phyloP scores from a whole-genome alignment of 768 basidiomycete genomes.

The Amanita phalloides region DNA sequence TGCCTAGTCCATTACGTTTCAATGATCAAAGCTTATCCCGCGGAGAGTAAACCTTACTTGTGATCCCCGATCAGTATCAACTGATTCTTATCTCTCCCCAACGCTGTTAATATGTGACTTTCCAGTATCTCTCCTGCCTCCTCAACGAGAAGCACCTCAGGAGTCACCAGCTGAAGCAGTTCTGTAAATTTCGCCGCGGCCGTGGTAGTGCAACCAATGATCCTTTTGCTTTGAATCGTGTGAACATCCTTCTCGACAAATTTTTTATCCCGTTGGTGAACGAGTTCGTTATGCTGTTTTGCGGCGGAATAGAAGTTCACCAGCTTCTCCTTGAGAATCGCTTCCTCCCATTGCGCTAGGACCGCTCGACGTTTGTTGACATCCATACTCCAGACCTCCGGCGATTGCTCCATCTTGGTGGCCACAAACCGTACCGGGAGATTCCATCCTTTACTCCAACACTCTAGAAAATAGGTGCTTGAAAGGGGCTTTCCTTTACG shows the following conservation, averaged over 20 bases:
- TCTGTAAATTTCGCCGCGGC: constrained; percentile 51
- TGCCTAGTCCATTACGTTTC: constrained; percentile 30
- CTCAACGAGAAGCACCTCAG: constrained; percentile 52
- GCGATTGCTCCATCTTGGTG: constrained; percentile 16
- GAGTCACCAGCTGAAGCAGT: constrained; percentile 32
- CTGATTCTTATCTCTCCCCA: constrained; percentile 34
- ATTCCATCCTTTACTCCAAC: constrained; percentile 34
- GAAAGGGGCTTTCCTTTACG: constrained; percentile 23
- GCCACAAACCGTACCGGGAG: constrained; percentile 29
- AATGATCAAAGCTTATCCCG: neutral
- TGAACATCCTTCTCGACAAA: constrained; percentile 21
- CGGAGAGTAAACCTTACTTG: constrained; percentile 33
- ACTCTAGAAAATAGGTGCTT: constrained; percentile 30
- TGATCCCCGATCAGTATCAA: constrained; percentile 66
- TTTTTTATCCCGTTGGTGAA: constrained; percentile 23
- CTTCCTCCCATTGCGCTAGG: constrained; percentile 22
- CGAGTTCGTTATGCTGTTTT: constrained; percentile 28
- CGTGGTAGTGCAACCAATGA: constrained; percentile 63
- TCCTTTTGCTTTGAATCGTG: constrained; percentile 33
- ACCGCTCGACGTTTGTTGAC: constrained; percentile 14
- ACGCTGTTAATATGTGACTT: constrained; percentile 51
- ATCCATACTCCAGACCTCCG: constrained; percentile 26
- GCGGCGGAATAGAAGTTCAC: constrained; percentile 22
- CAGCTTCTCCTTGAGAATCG: constrained; percentile 23
- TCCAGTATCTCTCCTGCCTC: constrained; percentile 69